A percentile compares a stretch with the other conserved stretches of the same genome.
phyloP scores from a whole-genome alignment of 1,139 yeast species.

The Pichia inconspicua region DNA sequence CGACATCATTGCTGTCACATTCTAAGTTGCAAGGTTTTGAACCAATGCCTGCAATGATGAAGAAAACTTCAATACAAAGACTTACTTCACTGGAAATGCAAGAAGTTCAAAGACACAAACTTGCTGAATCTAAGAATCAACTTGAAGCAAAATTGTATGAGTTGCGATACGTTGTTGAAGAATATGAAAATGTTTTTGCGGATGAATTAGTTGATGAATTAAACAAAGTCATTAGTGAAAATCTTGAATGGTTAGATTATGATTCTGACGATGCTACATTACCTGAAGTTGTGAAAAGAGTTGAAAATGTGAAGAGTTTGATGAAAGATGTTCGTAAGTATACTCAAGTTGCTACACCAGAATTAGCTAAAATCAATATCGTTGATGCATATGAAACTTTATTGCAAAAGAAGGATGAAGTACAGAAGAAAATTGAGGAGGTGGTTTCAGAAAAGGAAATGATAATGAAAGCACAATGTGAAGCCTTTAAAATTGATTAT shows the following conservation, averaged over 20 bases:
- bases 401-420: background rate
- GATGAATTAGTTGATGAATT: slow-evolving; percentile 32
- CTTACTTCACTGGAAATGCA: slow-evolving; percentile 23
- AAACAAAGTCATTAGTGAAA: slow-evolving; percentile 36
- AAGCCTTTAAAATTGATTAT: slow-evolving; percentile 39
- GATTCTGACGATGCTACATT: slow-evolving; percentile 51
- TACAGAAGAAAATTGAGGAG: background rate
- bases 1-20: slow-evolving; percentile 11
- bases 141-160: slow-evolving; percentile 54
- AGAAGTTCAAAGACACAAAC: slow-evolving; percentile 41
- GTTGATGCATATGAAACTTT: slow-evolving; percentile 2
- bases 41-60: slow-evolving; percentile 40
- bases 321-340: slow-evolving; percentile 36
- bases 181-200: slow-evolving; percentile 34
- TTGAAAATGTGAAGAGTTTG: slow-evolving; percentile 5
- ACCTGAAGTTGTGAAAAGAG: slow-evolving; percentile 20
- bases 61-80: slow-evolving; percentile 27
- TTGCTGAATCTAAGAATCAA: slow-evolving; percentile 44
- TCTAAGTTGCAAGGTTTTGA: slow-evolving; percentile 35
- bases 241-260: slow-evolving; percentile 73
- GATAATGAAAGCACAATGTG: slow-evolving; percentile 34
- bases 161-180: slow-evolving; percentile 45
- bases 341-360: slow-evolving; percentile 23
- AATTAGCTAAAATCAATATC: slow-evolving; percentile 1
- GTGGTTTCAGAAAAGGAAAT: slow-evolving; percentile 1